phyloP scores from a whole-genome alignment of 352 stramenopile genomes.

The Globisporangium cylindrosporum region DNA sequence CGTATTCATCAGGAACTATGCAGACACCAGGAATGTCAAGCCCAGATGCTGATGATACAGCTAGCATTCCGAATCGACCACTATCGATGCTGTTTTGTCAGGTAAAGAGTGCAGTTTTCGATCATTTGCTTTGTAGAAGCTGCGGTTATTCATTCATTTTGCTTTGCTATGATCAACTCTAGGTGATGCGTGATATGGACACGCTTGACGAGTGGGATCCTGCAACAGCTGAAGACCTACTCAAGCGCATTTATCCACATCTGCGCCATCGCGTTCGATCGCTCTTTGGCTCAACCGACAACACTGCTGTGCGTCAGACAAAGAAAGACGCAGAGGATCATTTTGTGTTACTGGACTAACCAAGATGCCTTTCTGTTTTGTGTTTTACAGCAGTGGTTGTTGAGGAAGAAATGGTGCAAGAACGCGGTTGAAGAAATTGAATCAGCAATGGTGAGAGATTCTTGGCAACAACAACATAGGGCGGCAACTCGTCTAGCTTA shows the following conservation, averaged over 20 bases:
- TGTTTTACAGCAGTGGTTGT: neutral
- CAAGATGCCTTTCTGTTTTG: neutral
- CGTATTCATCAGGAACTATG: neutral
- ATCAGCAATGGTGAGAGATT: constrained; percentile 5
- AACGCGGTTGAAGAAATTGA: constrained; percentile 15
- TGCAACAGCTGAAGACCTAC: constrained; percentile 10
- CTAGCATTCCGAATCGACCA: constrained; percentile 1
- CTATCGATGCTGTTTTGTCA: constrained; percentile 15
- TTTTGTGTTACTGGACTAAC: neutral
- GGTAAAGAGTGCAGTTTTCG: neutral
- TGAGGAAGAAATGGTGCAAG: constrained; percentile 15
- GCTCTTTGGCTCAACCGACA: constrained; percentile 2
- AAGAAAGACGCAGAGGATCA: neutral
- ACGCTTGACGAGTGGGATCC: constrained; percentile 20
- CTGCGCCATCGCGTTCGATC: constrained; percentile 15
- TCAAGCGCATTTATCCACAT: constrained; percentile 16
- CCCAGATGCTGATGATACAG: neutral
- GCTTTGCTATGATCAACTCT: neutral
- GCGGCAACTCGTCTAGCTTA: neutral
- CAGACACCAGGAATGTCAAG: neutral
- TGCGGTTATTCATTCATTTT: neutral
- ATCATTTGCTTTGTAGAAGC: neutral
- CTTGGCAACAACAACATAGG: neutral
- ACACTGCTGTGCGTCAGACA: neutral
- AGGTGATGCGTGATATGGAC: constrained; percentile 22